These are phyloP conservation scores for Saccharomycopsis sp. DNA, from an alignment of 805 yeast species.

Conservation along the genomic window DNA sequence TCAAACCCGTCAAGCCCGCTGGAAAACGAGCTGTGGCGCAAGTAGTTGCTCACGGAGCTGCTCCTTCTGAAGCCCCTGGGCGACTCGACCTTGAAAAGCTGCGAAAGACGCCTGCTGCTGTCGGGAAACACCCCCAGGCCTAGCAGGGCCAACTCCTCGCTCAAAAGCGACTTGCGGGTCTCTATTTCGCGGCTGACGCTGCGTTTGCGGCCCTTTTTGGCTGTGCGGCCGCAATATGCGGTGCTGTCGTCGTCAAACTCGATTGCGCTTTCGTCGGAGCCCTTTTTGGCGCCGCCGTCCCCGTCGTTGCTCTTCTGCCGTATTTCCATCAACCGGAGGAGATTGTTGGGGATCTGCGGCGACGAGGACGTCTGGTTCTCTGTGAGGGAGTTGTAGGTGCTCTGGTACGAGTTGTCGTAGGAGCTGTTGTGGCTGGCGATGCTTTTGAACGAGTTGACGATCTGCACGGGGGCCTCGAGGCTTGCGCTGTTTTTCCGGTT, in stretches of 20 bases:
- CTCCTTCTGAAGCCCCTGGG: neutral
- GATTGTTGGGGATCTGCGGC: constrained; percentile 61
- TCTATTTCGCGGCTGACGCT: neutral
- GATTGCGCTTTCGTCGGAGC: neutral
- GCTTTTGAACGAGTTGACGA: constrained; percentile 16
- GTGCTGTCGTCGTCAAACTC: neutral
- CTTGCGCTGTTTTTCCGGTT: neutral
- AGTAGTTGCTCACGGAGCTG: neutral
- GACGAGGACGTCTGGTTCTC: constrained; percentile 45
- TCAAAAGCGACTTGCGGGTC: constrained; percentile 9
- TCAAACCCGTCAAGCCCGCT: neutral
- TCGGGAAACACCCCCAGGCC: neutral
- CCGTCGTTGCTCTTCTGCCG: constrained; percentile 30
- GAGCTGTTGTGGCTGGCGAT: constrained; percentile 22
- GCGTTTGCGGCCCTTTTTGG: neutral
- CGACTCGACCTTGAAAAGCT: neutral
- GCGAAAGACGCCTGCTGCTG: neutral
- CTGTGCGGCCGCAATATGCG: neutral
- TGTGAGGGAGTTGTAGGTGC: neutral
- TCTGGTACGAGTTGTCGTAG: constrained; percentile 18
- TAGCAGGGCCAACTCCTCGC: constrained; percentile 16
- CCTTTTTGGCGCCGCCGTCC: neutral
- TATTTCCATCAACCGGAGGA: constrained; percentile 48
- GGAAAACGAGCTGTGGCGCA: neutral
- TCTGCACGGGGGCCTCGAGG: too few relatives aligned